phyloP scores from a whole-genome alignment of 441 rosid species.

The Pelargonium exstipulatum region DNA sequence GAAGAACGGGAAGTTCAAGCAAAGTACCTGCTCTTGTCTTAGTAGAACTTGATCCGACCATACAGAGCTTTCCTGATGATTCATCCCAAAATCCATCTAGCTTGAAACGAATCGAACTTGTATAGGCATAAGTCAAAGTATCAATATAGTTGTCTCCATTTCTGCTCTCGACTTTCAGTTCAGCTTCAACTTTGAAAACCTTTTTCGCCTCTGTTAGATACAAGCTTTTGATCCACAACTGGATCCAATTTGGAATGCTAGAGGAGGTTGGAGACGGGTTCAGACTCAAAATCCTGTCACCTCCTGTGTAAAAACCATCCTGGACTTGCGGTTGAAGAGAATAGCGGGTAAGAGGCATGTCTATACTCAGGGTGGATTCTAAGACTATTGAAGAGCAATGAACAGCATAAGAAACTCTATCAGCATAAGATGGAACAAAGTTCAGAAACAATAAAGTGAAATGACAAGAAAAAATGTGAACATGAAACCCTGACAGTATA shows the following conservation, averaged over 20 bases:
- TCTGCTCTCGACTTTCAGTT: not conserved
- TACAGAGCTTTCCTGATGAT: not conserved
- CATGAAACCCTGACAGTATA: no score
- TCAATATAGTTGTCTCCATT: not conserved
- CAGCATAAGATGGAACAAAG: not conserved
- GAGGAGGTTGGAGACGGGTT: not conserved
- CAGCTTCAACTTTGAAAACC: not conserved
- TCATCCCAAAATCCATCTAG: not conserved
- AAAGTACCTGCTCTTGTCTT: not conserved
- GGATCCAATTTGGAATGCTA: not conserved
- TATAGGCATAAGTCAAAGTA: not conserved
- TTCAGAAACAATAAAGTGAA: not conserved
- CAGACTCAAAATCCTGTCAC: not conserved
- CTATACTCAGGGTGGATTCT: not conserved
- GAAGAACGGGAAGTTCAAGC: conserved; percentile 19
- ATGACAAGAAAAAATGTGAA: no score
- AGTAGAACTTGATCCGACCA: not conserved
- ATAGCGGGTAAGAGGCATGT: not conserved
- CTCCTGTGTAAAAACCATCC: not conserved
- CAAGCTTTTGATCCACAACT: not conserved
- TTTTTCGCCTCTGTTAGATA: not conserved
- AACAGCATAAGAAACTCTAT: not conserved
- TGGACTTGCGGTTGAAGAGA: not conserved
- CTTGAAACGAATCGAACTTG: not conserved
- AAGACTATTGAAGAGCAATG: not conserved